Evolutionary conservation across 495 filamentous ascomycete species (phyloP), one percentile per base, ranked within the genome.

Genomic region (Lepidopterella palustris): DNA sequence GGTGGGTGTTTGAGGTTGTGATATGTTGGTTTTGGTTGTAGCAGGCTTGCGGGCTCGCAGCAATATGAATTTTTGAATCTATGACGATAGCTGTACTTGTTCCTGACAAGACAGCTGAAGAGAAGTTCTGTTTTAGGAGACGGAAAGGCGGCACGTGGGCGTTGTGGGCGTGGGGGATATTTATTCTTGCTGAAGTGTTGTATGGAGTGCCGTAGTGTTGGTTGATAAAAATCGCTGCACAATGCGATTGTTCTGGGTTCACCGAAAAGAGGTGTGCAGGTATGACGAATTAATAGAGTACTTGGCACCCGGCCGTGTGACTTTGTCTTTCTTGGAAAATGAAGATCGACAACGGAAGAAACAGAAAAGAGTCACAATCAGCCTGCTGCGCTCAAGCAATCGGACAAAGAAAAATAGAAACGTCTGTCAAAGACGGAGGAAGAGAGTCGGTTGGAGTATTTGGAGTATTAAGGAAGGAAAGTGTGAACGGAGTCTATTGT

Each of bases 271-370:
- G 35, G 35, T 15, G 2, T 3, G 2, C 9, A 18, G 18, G 35
- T 42, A 42, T 42, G 35, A 42, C 35, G 35, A 42, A 42, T 15
- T 3, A 42, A 42, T 42, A 15, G 18, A 10, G 9, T n/a, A n/a
- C 8, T 32, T 45, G 58, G 58, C 58, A 40, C 52, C 52, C 27
- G 57, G 57, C 58, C 58, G 48, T 51, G 58, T 57, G 56, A 35
- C 42, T 31, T 51, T 27, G 29, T 27, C 32, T 53, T 27, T 62
- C 55, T 55, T 58, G 52, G 52, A 11, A 55, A 11, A 45, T 35
- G 40, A 47, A 35, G 61, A 56, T 63, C 56, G 60, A 59, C 55
- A 63, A n/a, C n/a, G n/a, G n/a, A 63, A 58, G 60, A 54, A 20
- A 23, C 8, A 55, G 35, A 57, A 20, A 29, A 57, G 10, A 50